Evolutionary conservation across 192 early-diverging fungal genomes (phyloP), one percentile per base, ranked within the genome.

Genomic region (Coemansia sp.): DNA sequence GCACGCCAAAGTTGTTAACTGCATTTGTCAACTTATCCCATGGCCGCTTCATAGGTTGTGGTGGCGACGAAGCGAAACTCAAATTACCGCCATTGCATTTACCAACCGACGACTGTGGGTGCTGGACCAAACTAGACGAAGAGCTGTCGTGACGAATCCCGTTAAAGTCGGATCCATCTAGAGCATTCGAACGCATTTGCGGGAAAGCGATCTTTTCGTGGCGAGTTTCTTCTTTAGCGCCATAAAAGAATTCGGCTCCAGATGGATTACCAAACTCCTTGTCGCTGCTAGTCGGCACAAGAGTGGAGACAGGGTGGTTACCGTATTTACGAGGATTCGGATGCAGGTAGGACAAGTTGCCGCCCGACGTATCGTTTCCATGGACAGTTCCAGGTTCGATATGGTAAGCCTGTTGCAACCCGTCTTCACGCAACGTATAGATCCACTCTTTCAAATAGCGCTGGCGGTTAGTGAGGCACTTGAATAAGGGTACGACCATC

Each of bases 401-500:
- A 31, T 77, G 51, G 34, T 77, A 77, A 41, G 63, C 67, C n/a
- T 63, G 62, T 57, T 77, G 76, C 67, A 78, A 27, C 5, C 71
- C 76, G 44, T 78, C 76, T 3, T 65, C 36, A 27, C 71, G 63
- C 60, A 78, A 48, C 63, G 53, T 78, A 23, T 19, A 57, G 1
- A 67, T 27, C 76, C 76, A 82, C 57, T 29, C 1, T 11, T 37
- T 50, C 38, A 82, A 55, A 37, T 77, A 77, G 9, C 21, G n/a
- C 37, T 73, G 50, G 15, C 67, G 25, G 48, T 60, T 59, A 39
- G 74, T 63, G 6, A 77, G 4, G 51, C 80, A 74, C 19, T 74
- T 73, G 38, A 46, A 65, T 15, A 82, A 3, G 5, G 80, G 75
- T 32, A 66, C 59, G 7, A 46, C 74, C 79, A 82, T 82, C 37